Conservation (phyloP, 176 grass and related monocot genomes). For the Zoysia pacifica region DNA sequence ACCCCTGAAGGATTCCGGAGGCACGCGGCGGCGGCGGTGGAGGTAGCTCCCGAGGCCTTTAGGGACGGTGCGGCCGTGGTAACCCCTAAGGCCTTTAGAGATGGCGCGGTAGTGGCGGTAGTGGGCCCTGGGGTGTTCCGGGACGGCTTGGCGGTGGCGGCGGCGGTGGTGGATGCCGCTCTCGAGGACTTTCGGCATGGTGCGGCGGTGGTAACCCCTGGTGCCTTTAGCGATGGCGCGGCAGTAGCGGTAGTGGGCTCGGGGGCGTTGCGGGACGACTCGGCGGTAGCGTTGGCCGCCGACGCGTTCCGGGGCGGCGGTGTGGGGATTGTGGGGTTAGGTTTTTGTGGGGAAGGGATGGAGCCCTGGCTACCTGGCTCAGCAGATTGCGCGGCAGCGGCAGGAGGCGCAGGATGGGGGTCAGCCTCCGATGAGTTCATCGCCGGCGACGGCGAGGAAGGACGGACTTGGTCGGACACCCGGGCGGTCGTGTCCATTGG, state of each 20-base stretch:
- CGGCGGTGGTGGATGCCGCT: neutral
- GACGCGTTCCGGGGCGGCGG: neutral
- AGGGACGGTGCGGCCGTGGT: neutral
- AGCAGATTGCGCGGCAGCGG: slow-evolving; percentile 19
- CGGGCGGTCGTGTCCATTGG: neutral
- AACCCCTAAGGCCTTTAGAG: neutral
- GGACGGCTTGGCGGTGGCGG: neutral
- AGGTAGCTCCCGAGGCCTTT: neutral
- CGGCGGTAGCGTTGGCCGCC: neutral
- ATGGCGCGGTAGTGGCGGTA: neutral
- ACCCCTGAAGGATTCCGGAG: neutral
- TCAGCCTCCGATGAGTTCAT: slow-evolving; percentile 34
- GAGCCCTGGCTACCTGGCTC: slow-evolving; percentile 12
- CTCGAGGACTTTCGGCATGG: neutral
- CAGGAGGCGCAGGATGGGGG: slow-evolving; percentile 2
- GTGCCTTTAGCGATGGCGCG: neutral
- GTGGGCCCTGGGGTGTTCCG: neutral
- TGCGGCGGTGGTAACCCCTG: neutral
- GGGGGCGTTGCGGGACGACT: no score
- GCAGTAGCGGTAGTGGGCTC: neutral
- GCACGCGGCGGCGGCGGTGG: neutral
- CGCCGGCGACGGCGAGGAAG: slow-evolving; percentile 12
- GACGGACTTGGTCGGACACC: neutral
- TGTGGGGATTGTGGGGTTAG: slow-evolving; percentile 13
- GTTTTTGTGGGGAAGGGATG: slow-evolving; percentile 35